Evolutionary conservation across 2,329 filamentous ascomycete species (phyloP), one percentile per base, ranked within the genome.

Genomic region (Ceratocystis alfenasii): DNA sequence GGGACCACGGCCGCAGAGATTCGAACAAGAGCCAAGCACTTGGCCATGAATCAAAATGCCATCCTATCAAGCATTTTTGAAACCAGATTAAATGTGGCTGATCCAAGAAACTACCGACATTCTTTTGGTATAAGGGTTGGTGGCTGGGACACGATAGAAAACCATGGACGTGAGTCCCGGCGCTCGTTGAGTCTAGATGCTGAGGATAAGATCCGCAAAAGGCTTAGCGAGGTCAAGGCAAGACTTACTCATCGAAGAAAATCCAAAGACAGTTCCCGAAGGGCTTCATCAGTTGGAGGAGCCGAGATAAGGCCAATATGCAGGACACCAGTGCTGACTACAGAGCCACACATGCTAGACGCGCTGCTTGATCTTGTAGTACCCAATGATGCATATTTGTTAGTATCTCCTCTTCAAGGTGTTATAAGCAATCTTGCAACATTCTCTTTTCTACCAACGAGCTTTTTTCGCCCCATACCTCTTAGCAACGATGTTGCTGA

Each of bases 1-100:
- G 83, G 80, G 48, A 85, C 85, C 0, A 75, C 84, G 3, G 81
- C 85, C 0, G 81, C 85, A 15, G 87, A 90, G 70, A 88, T 95
- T 61, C 78, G 87, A 1, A 76, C 87, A 0, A 83, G 86, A 59
- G 90, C 91, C 0, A 78, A 83, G 57, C 83, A 85, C 67, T 78
- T 95, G 5, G 87, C 88, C 1, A 78, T 80, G 30, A 81, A 86
- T 69, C 85, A 86, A 69, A 84, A 80, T 63, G 73, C 76, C 1
- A 76, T 80, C 17, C 75, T 79, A 60, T 74, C 71, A 0, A 75
- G 74, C 45, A 72, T 72, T 20, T 74, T 74, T 4, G 72, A 73
- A 4, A 73, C 73, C 2, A 74, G 72, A 63, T 60, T 70, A 28
- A 72, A 73, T 64, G 69, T 68, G 2, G 71, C 71, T 8, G 68